Percentiles rank a stretch among this genome's conserved stretches.
Conservation (phyloP, 164 flowering plant genomes). For the Dillenia turbinata region DNA sequence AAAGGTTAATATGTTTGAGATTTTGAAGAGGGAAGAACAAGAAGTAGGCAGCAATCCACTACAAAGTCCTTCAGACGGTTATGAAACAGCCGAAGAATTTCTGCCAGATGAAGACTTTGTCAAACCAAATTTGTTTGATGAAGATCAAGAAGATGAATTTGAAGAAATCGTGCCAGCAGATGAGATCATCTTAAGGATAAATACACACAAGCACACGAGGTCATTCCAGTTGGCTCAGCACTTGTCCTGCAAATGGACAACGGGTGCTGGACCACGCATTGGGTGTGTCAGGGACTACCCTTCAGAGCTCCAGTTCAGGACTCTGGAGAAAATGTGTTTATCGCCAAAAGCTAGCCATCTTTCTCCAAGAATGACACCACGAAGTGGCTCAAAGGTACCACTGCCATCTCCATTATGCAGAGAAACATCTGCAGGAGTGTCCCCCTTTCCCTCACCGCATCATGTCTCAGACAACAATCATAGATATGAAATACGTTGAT, state of each 20-base stretch:
- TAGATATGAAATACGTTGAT: neutral
- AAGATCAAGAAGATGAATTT: slow-evolving; percentile 30
- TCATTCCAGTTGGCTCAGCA: slow-evolving; percentile 55
- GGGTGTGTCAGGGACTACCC: slow-evolving; percentile 68
- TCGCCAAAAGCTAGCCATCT: slow-evolving; percentile 30
- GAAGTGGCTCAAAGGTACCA: slow-evolving; percentile 6
- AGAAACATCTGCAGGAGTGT: slow-evolving; percentile 12
- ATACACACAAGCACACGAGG: slow-evolving; percentile 45
- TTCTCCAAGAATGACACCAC: slow-evolving; percentile 15
- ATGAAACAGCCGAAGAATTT: slow-evolving; percentile 54
- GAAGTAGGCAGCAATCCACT: neutral
- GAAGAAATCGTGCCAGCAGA: slow-evolving; percentile 39
- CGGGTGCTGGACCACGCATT: slow-evolving; percentile 70
- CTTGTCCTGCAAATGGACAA: slow-evolving; percentile 48
- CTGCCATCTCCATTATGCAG: slow-evolving; percentile 8
- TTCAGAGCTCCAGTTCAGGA: slow-evolving; percentile 37
- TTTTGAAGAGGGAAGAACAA: slow-evolving; percentile 17
- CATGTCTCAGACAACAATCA: neutral
- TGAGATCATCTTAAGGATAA: slow-evolving; percentile 44
- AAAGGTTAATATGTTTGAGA: slow-evolving; percentile 18
- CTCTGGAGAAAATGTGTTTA: slow-evolving; percentile 46
- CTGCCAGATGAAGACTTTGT: slow-evolving; percentile 37
- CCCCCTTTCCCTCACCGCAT: slow-evolving; percentile 15
- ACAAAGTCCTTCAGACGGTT: slow-evolving; percentile 27
- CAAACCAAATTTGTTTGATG: slow-evolving; percentile 42